Conservation (phyloP, 148 eudicot genomes). For the Selenicereus undatus region DNA sequence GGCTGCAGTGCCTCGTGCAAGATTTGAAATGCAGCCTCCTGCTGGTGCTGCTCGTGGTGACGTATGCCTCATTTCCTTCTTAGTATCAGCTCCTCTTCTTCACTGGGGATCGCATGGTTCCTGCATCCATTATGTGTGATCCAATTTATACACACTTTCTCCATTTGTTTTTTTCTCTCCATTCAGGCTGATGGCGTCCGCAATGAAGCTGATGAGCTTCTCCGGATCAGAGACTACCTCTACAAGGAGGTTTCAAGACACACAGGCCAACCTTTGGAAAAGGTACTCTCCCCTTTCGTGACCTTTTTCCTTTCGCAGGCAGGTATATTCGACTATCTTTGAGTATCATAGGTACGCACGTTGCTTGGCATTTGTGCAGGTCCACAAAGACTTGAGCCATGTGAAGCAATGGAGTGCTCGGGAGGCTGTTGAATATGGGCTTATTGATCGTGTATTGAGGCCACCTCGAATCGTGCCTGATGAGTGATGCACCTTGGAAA, state of each 20-base stretch:
- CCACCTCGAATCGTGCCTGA: slow-evolving; percentile 60
- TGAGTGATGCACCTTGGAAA: slow-evolving; percentile 38
- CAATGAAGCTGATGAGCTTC: slow-evolving; percentile 77
- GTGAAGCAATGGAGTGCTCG: slow-evolving; percentile 63
- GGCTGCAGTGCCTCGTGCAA: slow-evolving; percentile 70
- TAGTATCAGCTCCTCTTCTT: not conserved
- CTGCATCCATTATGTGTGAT: not conserved
- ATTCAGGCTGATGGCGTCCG: slow-evolving; percentile 74
- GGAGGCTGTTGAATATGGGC: slow-evolving; percentile 86
- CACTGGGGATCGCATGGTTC: not conserved
- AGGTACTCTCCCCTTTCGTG: slow-evolving; percentile 35
- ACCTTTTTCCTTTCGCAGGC: not conserved
- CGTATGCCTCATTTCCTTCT: slow-evolving; percentile 35
- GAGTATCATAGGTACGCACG: not conserved
- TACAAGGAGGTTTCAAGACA: slow-evolving; percentile 68
- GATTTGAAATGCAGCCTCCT: slow-evolving; percentile 64
- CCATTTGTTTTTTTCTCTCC: slow-evolving; percentile 4
- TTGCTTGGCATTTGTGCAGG: slow-evolving; percentile 42
- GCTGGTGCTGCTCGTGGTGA: slow-evolving; percentile 86
- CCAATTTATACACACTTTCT: not conserved
- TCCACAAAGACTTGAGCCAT: slow-evolving; percentile 62
- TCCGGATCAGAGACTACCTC: slow-evolving; percentile 77
- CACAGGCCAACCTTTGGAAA: slow-evolving; percentile 82
- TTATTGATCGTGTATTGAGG: slow-evolving; percentile 75
- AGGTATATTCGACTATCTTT: not conserved